Base-by-base conservation (phyloP, 345 rosid species). In the Balakata baccata region DNA sequence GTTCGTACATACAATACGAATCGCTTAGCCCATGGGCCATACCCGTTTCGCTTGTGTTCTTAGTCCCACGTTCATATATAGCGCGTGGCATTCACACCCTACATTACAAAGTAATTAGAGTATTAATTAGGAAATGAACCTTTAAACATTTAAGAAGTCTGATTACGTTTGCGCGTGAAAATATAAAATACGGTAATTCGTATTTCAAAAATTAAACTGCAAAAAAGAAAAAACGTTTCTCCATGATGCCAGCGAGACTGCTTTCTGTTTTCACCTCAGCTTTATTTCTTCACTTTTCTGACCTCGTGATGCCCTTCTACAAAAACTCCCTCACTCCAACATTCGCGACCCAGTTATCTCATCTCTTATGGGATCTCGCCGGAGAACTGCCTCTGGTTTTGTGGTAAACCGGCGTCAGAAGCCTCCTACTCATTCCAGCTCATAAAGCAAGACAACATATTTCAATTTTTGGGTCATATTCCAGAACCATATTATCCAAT, bases 341-440 rank as follows among this genome's bases (percentile, higher is more conserved):
- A 16, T 9, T 5, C 6, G 34, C 11, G 29, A 11, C 59, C 4
- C 56, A 47, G 37, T 57, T 39, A 54, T 56, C 23, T 56, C 23
- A 29, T 37, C 5, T 46, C 75, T 58, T 66, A 87, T 87, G 94
- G 82, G 74, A 54, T 70, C 76, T 78, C 73, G 38, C 80, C 87
- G 79, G 85, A 72, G 77, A 78, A 71, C 80, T 41, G 52, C 77
- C 74, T 68, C 72, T 71, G 59, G 61, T 69, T 71, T 67, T 53
- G 49, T 72, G 49, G 52, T 47, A n/a, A 84, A 59, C 74, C 64
- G 68, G 60, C 25, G 7, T 69, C 47, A 29, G 39, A 68, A 13
- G 20, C 73, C 66, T 37, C 70, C 74, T 2, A 20, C 68, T 56
- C 47, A 41, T 56, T 14, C 74, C 66, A 50, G 6, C 65, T n/a